A percentile compares a stretch with the other conserved stretches of the same genome.
These are phyloP conservation scores for Ganoderma lingzhi DNA, from an alignment of 1,284 basidiomycete genomes.

Conservation along the genomic window DNA sequence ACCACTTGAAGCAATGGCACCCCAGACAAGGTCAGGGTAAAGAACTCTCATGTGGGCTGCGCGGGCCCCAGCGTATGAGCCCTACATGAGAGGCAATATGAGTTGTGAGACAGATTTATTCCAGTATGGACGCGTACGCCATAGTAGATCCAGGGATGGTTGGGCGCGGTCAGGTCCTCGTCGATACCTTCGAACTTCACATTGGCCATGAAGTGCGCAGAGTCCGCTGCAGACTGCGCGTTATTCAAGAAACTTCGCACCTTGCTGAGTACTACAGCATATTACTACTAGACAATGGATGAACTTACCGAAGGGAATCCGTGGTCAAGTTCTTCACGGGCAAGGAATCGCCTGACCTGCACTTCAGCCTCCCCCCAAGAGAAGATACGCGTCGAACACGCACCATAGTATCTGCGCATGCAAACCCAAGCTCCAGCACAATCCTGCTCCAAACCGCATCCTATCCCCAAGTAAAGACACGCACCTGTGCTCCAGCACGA, in stretches of 20 bases:
- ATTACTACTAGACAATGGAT: background rate
- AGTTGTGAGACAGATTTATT: background rate
- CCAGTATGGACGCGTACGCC: constrained; percentile 61
- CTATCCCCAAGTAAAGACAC: constrained; percentile 9
- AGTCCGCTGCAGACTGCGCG: constrained; percentile 91
- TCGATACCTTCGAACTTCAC: constrained; percentile 80
- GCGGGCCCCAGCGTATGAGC: constrained; percentile 92
- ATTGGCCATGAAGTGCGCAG: constrained; percentile 88
- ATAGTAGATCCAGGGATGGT: constrained; percentile 93
- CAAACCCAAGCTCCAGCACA: constrained; percentile 57
- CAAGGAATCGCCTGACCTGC: constrained; percentile 73
- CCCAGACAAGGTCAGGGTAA: constrained; percentile 90
- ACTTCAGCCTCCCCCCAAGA: background rate
- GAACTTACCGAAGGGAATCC: constrained; percentile 69
- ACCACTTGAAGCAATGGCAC: constrained; percentile 92
- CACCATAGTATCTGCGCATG: constrained; percentile 50
- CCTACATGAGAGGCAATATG: constrained; percentile 49
- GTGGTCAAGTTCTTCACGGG: constrained; percentile 85
- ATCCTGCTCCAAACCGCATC: background rate
- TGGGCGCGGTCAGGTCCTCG: constrained; percentile 72
- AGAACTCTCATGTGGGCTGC: constrained; percentile 92
- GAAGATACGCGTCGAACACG: background rate
- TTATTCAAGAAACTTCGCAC: constrained; percentile 84
- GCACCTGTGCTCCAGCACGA: constrained; percentile 88
- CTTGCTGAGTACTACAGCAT: background rate